Evolutionary conservation across 225 moss, liverwort and hornwort species (phyloP).

Genomic region (Asterella californica): DNA sequence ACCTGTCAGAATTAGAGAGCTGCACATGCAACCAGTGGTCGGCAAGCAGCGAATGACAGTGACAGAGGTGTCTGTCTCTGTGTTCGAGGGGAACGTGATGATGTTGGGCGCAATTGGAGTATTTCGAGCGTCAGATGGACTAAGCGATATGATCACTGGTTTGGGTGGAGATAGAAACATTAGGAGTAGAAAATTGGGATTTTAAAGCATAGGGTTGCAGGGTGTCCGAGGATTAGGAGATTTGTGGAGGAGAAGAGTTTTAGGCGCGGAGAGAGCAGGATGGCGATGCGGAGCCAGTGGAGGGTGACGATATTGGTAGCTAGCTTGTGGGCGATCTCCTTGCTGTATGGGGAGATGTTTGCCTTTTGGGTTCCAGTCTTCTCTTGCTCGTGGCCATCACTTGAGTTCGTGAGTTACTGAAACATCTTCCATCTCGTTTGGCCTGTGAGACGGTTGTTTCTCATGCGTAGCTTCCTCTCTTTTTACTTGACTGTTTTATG

Average conservation of each 20-base stretch:
- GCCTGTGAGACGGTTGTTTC: neutral
- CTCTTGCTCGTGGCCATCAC: conserved; percentile 60
- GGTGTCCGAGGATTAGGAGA: neutral
- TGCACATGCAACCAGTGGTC: too few relatives aligned
- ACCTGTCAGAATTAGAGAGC: too few relatives aligned
- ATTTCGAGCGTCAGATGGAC: too few relatives aligned
- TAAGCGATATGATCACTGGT: too few relatives aligned
- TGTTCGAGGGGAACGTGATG: too few relatives aligned
- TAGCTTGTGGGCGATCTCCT: conserved; percentile 51
- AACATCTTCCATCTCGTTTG: neutral
- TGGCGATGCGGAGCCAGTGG: conserved; percentile 59
- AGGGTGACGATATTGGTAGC: conserved; percentile 55
- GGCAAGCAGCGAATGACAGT: too few relatives aligned
- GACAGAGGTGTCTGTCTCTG: too few relatives aligned
- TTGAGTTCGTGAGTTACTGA: conserved; percentile 41
- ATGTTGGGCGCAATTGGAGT: too few relatives aligned
- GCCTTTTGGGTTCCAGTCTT: conserved; percentile 58
- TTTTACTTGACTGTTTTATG: too few relatives aligned
- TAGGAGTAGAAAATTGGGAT: neutral
- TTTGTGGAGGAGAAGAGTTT: neutral
- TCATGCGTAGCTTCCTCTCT: too few relatives aligned
- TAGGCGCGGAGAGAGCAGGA: neutral
- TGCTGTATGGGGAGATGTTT: conserved; percentile 71
- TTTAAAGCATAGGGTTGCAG: neutral
- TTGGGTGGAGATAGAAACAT: neutral